Evolutionary conservation across 805 yeast genomes (phyloP).

Genomic region (Wickerhamiella kurtzmanii): DNA sequence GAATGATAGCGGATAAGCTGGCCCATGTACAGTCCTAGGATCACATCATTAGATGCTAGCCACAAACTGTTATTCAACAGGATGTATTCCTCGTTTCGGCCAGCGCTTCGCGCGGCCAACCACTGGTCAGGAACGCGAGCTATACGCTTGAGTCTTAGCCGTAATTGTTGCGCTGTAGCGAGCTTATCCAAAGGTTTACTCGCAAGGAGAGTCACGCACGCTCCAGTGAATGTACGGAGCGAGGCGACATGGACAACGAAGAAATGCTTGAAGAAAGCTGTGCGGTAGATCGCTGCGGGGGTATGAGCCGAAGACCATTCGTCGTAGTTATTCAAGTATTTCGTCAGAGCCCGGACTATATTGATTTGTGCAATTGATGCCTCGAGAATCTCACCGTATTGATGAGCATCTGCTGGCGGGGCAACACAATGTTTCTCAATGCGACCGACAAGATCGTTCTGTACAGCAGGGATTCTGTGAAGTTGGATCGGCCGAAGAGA

Average conservation of each 20-base stretch:
- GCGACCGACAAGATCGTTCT: background rate
- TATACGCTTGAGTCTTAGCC: slow-evolving; percentile 6
- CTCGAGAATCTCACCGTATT: slow-evolving; percentile 23
- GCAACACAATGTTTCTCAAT: slow-evolving; percentile 18
- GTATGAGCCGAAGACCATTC: background rate
- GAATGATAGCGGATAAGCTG: slow-evolving; percentile 32
- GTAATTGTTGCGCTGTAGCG: slow-evolving; percentile 4
- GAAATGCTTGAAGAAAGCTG: background rate
- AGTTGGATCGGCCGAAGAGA: slow-evolving; percentile 62
- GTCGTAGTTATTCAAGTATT: background rate
- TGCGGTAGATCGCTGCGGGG: background rate
- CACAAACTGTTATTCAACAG: slow-evolving; percentile 77
- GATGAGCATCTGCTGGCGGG: slow-evolving; percentile 18
- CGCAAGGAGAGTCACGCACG: background rate
- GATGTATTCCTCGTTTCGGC: slow-evolving; percentile 35
- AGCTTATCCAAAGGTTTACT: slow-evolving; percentile 3
- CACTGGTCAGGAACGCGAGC: slow-evolving; percentile 16
- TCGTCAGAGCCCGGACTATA: background rate
- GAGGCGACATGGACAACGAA: background rate
- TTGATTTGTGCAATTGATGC: slow-evolving; percentile 5
- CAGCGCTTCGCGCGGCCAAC: slow-evolving; percentile 13
- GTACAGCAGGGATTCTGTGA: slow-evolving; percentile 27
- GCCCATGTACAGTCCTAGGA: slow-evolving; percentile 55
- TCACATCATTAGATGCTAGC: slow-evolving; percentile 71
- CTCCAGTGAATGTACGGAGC: background rate